Evolutionary conservation across 495 filamentous ascomycete species (phyloP).

Genomic region (Daldinia grandis): DNA sequence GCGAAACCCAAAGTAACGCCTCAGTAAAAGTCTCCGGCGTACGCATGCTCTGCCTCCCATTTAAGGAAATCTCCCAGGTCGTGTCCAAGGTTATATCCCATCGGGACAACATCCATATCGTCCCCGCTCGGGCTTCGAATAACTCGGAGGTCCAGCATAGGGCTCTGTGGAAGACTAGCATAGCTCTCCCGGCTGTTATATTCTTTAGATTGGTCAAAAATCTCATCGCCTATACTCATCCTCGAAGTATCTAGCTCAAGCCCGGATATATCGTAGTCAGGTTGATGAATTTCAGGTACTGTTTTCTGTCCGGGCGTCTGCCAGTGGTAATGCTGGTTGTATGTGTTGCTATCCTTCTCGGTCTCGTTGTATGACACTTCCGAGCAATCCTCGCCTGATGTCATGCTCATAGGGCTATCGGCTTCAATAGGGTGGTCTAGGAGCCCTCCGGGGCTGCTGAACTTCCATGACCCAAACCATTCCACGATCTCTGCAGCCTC

Average conservation of each 20-base stretch:
- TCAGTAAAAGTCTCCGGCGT: slow-evolving; percentile 42
- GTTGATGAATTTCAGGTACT: slow-evolving; percentile 18
- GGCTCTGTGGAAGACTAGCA: slow-evolving; percentile 58
- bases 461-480: slow-evolving; percentile 57
- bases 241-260: slow-evolving; percentile 27
- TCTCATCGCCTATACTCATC: slow-evolving; percentile 26
- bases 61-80: slow-evolving; percentile 61
- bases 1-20: slow-evolving; percentile 16
- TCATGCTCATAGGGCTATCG: slow-evolving; percentile 44
- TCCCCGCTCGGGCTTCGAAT: slow-evolving; percentile 50
- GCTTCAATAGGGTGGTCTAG: slow-evolving; percentile 39
- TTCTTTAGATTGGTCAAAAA: slow-evolving; percentile 18
- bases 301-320: slow-evolving; percentile 20
- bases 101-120: slow-evolving; percentile 56
- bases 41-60: slow-evolving; percentile 58
- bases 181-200: slow-evolving; percentile 44
- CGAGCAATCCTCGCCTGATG: slow-evolving; percentile 40
- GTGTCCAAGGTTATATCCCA: slow-evolving; percentile 64
- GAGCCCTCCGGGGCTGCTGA: slow-evolving; percentile 48
- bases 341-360: slow-evolving; percentile 25
- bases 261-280: slow-evolving; percentile 30
- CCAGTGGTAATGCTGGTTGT: slow-evolving; percentile 41
- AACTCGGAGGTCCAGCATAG: slow-evolving; percentile 59
- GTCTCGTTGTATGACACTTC: slow-evolving; percentile 40
- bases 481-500: slow-evolving; percentile 52